phyloP scores from a whole-genome alignment of 805 yeast species.

The Candida jianshihensis region DNA sequence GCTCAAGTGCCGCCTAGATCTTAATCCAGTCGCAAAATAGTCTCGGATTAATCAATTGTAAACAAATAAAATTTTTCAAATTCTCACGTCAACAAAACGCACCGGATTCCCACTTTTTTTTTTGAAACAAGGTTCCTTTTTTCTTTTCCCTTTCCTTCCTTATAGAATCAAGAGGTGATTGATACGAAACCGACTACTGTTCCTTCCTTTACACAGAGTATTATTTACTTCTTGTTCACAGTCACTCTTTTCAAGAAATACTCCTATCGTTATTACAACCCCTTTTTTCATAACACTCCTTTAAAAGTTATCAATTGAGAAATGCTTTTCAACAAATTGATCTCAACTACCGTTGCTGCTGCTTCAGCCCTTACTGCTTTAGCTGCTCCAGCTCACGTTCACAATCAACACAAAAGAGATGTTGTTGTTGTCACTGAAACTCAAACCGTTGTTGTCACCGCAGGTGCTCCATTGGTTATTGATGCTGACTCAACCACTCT shows the following conservation, averaged over 20 bases:
- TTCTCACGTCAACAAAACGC: conserved; percentile 26
- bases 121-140: background rate
- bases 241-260: conserved; percentile 6
- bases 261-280: background rate
- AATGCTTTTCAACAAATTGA: conserved; percentile 46
- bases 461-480: conserved; percentile 30
- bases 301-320: background rate
- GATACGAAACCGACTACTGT: conserved; percentile 21
- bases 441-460: conserved; percentile 43
- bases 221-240: conserved; percentile 5
- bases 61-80: conserved; percentile 3
- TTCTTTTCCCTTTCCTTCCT: background rate
- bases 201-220: conserved; percentile 26
- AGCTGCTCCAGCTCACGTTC: conserved; percentile 60
- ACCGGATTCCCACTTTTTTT: conserved; percentile 26
- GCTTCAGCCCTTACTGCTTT: conserved; percentile 36
- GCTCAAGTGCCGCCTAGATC: background rate
- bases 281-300: background rate
- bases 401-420: conserved; percentile 53
- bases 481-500: conserved; percentile 23
- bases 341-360: conserved; percentile 32
- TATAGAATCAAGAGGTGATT: background rate
- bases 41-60: too few relatives aligned
- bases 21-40: background rate
- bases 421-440: conserved; percentile 43